Evolutionary conservation across 352 stramenopile species (phyloP), one percentile per base, ranked within the genome.

Genomic region (Peronospora belbahrii): DNA sequence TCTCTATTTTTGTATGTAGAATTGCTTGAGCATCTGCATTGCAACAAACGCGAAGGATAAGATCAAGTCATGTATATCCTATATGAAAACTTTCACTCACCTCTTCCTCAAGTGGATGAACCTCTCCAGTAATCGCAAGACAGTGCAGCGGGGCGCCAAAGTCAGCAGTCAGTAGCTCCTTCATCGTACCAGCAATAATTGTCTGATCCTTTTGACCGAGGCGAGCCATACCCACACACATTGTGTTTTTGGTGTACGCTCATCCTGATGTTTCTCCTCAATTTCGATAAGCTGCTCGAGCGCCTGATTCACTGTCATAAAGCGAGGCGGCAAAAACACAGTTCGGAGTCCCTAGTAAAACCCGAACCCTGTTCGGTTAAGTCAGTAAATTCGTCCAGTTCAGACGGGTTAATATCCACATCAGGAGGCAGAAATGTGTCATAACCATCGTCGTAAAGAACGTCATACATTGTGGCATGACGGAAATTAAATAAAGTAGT

Each of bases 91-190:
- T 15, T 19, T 13, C 19, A 32, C 42, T 42, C 96, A 98, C 76
- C 52, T 98, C 95, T 46, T 97, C 68, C 67, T 99, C 96, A 43
- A 98, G 76, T 22, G 94, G 86, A 59, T 99, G 96, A 17, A 97
- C 79, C 9, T 98, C 85, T 22, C 89, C 96, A 39, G 87, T 95
- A 47, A 99, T 95, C 19, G 98, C 94, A 28, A 99, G 66, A 32
- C 85, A 98, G 70, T 99, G 96, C 56, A 99, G 63, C 18, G 96
- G 96, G 22, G 59, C 73, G 35, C 96, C 95, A 70, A 99, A 98
- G 69, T 99, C 95, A 28, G 94, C 75, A 4, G 84, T 69, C 30
- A 84, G 62, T 24, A 99, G 69, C 64, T 98, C 84, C 48, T 96
- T 67, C 59, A 99, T 83, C 6, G 92, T 98, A 14, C 94, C 94